Conservation (phyloP, 139 green algal species). For the Haematococcus lacustris region DNA sequence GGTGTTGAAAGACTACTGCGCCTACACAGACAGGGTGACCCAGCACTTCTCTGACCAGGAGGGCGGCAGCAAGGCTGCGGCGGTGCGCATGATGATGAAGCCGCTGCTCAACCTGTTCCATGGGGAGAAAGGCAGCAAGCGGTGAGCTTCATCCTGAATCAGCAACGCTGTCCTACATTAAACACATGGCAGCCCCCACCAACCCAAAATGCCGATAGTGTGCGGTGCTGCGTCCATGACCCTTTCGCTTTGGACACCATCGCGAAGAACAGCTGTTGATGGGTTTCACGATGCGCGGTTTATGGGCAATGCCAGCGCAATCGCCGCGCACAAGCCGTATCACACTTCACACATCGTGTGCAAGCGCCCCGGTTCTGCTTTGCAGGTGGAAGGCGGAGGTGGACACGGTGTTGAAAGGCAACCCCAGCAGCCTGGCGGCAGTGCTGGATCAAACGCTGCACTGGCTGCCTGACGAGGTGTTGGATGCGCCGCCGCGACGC, state of each 20-base stretch:
- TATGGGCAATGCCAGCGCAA: too few species aligned
- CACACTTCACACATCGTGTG: too few species aligned
- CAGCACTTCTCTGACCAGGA: constrained; percentile 39
- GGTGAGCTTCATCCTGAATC: constrained; percentile 29
- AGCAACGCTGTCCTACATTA: not conserved
- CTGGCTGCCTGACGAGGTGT: constrained; percentile 14
- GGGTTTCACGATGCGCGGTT: too few species aligned
- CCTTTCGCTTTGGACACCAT: not conserved
- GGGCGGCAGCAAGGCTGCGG: constrained; percentile 45
- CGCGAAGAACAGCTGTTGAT: too few species aligned
- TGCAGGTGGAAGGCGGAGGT: constrained; percentile 44
- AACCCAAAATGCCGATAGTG: not conserved
- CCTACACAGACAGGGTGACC: constrained; percentile 64
- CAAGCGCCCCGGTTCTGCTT: too few species aligned
- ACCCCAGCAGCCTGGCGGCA: constrained; percentile 9
- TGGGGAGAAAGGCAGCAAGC: constrained; percentile 51
- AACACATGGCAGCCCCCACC: too few species aligned
- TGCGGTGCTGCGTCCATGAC: not conserved
- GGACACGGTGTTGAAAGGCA: constrained; percentile 31
- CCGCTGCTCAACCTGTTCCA: constrained; percentile 82
- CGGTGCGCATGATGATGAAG: constrained; percentile 61
- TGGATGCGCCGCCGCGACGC: constrained; percentile 20
- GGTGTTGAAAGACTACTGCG: constrained; percentile 65
- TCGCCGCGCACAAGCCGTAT: too few species aligned
- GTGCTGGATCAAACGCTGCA: constrained; percentile 28